Base-by-base conservation (phyloP, 257 asterid genomes). In the Coffea canephora region DNA sequence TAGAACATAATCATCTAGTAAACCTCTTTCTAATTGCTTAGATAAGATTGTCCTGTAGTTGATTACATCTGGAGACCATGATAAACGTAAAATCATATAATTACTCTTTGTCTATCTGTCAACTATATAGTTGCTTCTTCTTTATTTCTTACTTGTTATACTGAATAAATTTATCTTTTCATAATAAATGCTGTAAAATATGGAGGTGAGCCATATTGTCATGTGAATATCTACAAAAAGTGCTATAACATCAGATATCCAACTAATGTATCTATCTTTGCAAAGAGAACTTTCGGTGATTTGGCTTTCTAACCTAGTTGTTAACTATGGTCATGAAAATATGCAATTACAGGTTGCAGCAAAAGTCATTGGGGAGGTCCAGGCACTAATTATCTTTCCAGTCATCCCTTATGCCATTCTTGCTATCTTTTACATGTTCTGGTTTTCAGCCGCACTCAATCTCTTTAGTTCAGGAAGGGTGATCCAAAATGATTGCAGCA, bases 291-390 rank as follows among this genome's bases (percentile, higher is more conserved):
- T 31, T 23, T 18, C 12, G 52, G 55, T 41, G 55, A 15, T 36
- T 57, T 69, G 48, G 27, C 61, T 70, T 8, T 31, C 61, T 45
- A 31, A 34, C 19, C 57, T 41, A 3, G 55, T 34, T 49, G 43
- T 66, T 55, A 71, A 41, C 52, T 65, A 23, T 73, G 68, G 67
- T 82, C 36, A 76, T 73, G 36, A 7, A 50, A 75, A 41, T 73
- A 14, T 78, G 73, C 79, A 46, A 83, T 77, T 84, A 16, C 84
- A 96, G 99, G 99, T 94, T 82, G 99, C 99, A 76, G 99, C 99
- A 41, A 96, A 96, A 87, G 99, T 96, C 84, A 96, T 96, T 16
- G 98, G 99, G 83, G 99, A 96, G 87, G 94, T 96, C 67, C 99
- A 88, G 34, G 97, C 98, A 3, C 87, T 96, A 70, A 90, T 94